Conservation (phyloP, 768 basidiomycete species). For the Candolleomyces efflorescens region DNA sequence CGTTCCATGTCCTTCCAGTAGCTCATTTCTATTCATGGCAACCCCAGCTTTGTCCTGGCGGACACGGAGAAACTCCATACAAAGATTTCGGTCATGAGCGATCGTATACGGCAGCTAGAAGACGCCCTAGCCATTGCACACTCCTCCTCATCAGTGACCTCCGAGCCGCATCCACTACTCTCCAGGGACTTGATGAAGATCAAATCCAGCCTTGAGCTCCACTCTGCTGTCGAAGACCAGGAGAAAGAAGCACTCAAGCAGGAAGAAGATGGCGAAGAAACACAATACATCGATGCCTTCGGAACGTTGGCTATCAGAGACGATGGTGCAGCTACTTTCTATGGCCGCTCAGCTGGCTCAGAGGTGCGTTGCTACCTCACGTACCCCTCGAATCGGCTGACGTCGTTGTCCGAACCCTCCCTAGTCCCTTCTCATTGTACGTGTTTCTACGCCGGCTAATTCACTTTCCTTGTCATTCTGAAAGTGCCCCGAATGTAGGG, state of each 20-base stretch:
- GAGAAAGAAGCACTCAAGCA: slow-evolving; percentile 37
- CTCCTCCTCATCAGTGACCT: slow-evolving; percentile 38
- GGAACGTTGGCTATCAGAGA: slow-evolving; percentile 67
- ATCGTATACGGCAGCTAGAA: slow-evolving; percentile 68
- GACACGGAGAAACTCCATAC: slow-evolving; percentile 67
- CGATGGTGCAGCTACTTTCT: slow-evolving; percentile 68
- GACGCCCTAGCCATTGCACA: slow-evolving; percentile 60
- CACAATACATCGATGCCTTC: slow-evolving; percentile 62
- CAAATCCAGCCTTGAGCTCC: slow-evolving; percentile 67
- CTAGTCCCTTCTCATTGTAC: slow-evolving; percentile 55
- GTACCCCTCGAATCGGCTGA: slow-evolving; percentile 2
- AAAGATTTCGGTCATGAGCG: slow-evolving; percentile 65
- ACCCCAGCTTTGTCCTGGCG: slow-evolving; percentile 59
- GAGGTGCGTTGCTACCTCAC: slow-evolving; percentile 44
- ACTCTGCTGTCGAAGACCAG: slow-evolving; percentile 45
- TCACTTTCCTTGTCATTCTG: not conserved
- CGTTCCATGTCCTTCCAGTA: slow-evolving; percentile 14
- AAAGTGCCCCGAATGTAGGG: slow-evolving; percentile 3
- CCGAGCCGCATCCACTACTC: slow-evolving; percentile 57
- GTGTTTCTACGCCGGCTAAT: slow-evolving; percentile 19
- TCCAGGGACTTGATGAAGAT: slow-evolving; percentile 56
- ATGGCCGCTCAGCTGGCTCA: slow-evolving; percentile 66
- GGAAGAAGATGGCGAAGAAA: slow-evolving; percentile 35
- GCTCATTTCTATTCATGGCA: not conserved
- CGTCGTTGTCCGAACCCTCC: slow-evolving; percentile 3